These are phyloP conservation scores for Diaporthe sp. DNA, from an alignment of 2,329 filamentous ascomycete species.

Conservation along the genomic window DNA sequence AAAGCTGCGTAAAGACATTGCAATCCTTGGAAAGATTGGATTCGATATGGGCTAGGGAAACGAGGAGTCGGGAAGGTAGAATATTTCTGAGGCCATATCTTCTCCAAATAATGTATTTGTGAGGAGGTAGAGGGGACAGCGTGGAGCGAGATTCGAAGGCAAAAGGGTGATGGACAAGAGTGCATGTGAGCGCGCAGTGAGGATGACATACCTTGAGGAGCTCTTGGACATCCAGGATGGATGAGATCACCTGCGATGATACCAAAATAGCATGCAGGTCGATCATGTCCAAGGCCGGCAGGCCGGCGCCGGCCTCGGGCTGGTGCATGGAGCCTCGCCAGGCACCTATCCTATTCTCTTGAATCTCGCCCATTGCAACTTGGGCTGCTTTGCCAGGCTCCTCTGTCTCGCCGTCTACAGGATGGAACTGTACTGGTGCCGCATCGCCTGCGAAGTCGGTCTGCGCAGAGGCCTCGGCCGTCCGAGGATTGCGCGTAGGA, in stretches of 20 bases:
- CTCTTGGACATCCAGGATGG: slow-evolving; percentile 80
- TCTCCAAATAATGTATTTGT: fast-evolving
- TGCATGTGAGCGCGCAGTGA: not conserved
- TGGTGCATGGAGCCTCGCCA: slow-evolving; percentile 73
- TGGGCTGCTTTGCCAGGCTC: slow-evolving; percentile 58
- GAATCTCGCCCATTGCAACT: slow-evolving; percentile 60
- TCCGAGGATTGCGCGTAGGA: slow-evolving; percentile 68
- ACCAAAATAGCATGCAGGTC: slow-evolving; percentile 83
- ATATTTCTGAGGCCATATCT: not conserved
- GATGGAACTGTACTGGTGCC: slow-evolving; percentile 63
- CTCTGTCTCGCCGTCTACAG: slow-evolving; percentile 60
- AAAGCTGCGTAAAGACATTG: not conserved
- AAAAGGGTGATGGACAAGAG: not conserved
- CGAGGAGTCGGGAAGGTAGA: no score
- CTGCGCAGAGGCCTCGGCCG: slow-evolving; percentile 75
- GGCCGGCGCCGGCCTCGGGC: slow-evolving; percentile 69
- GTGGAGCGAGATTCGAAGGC: not conserved
- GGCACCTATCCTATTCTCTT: slow-evolving; percentile 71
- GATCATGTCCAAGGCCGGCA: slow-evolving; percentile 85
- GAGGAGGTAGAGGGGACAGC: not conserved
- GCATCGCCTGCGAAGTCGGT: slow-evolving; percentile 76
- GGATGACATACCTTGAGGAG: slow-evolving; percentile 66
- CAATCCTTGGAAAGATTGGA: no score
- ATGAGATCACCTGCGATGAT: slow-evolving; percentile 84
- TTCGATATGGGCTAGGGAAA: not conserved